These are phyloP conservation scores for Picochlorum sp. DNA, from an alignment of 139 green algal species.

Conservation along the genomic window DNA sequence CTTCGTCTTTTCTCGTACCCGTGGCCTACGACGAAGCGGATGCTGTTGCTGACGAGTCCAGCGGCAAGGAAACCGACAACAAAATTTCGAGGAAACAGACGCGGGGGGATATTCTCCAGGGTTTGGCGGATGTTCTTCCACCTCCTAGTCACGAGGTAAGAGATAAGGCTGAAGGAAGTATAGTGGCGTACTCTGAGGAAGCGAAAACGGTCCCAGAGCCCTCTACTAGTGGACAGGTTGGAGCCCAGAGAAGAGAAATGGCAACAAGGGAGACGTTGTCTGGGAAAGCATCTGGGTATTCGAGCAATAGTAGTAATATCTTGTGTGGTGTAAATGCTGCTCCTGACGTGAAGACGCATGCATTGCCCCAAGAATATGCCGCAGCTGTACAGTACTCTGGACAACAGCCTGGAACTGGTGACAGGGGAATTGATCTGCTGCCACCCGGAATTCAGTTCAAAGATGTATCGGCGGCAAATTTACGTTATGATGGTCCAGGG, in stretches of 20 bases:
- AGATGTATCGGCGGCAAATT: slow-evolving; percentile 39
- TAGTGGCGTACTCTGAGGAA: not conserved
- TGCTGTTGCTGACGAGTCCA: not conserved
- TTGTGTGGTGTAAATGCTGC: too few species aligned
- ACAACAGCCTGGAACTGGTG: too few species aligned
- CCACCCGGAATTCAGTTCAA: slow-evolving; percentile 14
- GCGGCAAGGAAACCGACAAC: not conserved
- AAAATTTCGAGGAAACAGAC: not conserved
- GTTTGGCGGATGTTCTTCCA: not conserved
- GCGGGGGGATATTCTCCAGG: too few species aligned
- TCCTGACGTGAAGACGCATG: too few species aligned
- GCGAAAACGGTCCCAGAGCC: not conserved
- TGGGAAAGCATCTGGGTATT: too few species aligned
- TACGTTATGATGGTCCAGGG: slow-evolving; percentile 39
- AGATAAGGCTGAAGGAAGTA: not conserved
- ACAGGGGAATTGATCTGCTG: too few species aligned
- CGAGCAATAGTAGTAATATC: too few species aligned
- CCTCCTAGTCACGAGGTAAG: not conserved
- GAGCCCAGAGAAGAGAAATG: too few species aligned
- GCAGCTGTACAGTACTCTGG: too few species aligned
- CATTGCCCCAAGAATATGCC: too few species aligned
- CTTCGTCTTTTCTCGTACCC: not conserved
- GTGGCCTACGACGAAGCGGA: not conserved
- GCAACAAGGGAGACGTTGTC: too few species aligned
- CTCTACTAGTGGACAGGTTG: not conserved